Base-by-base conservation (phyloP, 2,329 filamentous ascomycete species). In the Arthrobotrys pseudoclavata region DNA sequence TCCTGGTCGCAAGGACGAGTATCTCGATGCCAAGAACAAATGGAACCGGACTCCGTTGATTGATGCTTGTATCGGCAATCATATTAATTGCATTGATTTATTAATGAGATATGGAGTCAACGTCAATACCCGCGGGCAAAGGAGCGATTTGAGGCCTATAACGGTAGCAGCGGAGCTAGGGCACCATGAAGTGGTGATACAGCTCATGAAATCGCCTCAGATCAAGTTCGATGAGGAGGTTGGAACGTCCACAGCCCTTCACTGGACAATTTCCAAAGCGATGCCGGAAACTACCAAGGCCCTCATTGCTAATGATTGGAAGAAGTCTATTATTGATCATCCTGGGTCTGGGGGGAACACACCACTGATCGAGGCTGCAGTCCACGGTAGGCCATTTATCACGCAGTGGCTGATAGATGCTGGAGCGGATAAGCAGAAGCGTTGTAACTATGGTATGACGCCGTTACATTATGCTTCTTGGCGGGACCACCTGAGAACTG, bases 181-280 rank as follows among this genome's bases (percentile, higher is more conserved):
- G 24, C 50, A 66, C 29, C 52, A 74, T 50, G 69, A 67, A 45
- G 4, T 67, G 7, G 52, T 74, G 61, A 74, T 52, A 22, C 60
- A 61, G n/a, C 50, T 72, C 2, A 72, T 74, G 69, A 67, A 74
- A 26, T 74, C 69, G 10, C 69, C 69, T 12, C 69, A 74, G 40
- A 74, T 74, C 50, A 66, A 24, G 10, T 67, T 74, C 13, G 69
- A 74, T 10, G 69, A 74, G 26, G 47, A 29, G 12, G 47, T 24
- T 9, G 69, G 37, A 22, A 20, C 15, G 1, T 13, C 31, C 29
- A 47, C 61, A 2, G 50, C 69, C 1, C 40, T 74, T 4, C 69
- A 74, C 24, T 57, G 29, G 48, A 52, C 61, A 22, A 60, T 22
- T 4, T 34, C 61, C 15, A 67, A 74, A 18, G 61, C 50, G 15